Conservation (phyloP, 2,329 filamentous ascomycete species). For the Cladosporium sphaerospermum region DNA sequence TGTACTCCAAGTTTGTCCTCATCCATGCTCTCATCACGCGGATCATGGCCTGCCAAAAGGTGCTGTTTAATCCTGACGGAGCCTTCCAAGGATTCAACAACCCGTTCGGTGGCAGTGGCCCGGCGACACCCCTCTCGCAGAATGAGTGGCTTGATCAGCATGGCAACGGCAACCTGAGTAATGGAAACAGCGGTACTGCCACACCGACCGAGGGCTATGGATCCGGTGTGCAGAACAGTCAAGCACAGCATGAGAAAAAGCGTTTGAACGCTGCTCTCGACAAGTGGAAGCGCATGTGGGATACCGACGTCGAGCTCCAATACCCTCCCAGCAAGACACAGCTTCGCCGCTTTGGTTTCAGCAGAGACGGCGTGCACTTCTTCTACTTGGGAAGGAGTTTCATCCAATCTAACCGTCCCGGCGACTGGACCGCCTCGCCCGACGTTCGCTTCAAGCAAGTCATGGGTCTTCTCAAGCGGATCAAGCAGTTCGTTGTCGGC, state of each 20-base stretch:
- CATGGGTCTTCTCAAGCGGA: constrained; percentile 54
- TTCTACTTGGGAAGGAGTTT: constrained; percentile 66
- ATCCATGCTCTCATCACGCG: constrained; percentile 63
- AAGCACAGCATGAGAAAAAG: constrained; percentile 44
- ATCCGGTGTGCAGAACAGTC: constrained; percentile 40
- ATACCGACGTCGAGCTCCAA: constrained; percentile 61
- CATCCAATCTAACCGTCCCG: constrained; percentile 45
- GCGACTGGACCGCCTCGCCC: constrained; percentile 49
- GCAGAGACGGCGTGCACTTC: constrained; percentile 64
- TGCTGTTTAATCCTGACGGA: constrained; percentile 22
- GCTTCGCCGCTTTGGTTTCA: constrained; percentile 60
- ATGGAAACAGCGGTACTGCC: constrained; percentile 34
- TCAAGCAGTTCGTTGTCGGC: constrained; percentile 54
- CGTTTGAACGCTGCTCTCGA: constrained; percentile 51
- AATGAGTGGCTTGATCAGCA: constrained; percentile 53
- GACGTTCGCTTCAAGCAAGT: constrained; percentile 56
- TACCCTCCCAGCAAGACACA: constrained; percentile 51
- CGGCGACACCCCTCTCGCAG: constrained; percentile 52
- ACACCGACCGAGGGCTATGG: constrained; percentile 38
- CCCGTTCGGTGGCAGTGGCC: constrained; percentile 35
- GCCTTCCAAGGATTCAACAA: constrained; percentile 23
- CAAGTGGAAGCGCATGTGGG: constrained; percentile 69
- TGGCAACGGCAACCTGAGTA: constrained; percentile 30
- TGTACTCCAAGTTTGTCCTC: constrained; percentile 68
- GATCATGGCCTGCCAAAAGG: constrained; percentile 49